A percentile compares a stretch with the other conserved stretches of the same genome.
Evolutionary conservation across 495 filamentous ascomycete genomes (phyloP).

Genomic region (Neurospora tetrasperma): DNA sequence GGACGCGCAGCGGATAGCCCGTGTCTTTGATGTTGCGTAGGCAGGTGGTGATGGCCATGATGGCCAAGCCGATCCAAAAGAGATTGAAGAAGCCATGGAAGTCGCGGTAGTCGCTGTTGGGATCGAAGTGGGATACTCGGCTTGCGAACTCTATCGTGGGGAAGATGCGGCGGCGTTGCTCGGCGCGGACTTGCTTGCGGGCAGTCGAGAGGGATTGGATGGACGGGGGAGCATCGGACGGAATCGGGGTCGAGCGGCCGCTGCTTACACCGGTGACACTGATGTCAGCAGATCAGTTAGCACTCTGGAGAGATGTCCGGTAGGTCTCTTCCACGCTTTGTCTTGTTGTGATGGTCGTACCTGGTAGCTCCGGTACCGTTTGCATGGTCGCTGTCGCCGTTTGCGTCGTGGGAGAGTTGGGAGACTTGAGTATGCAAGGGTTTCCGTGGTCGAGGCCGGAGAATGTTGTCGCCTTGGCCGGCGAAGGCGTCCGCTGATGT

Average conservation of each 20-base stretch:
- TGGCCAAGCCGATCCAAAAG: slow-evolving; percentile 92
- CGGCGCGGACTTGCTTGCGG: slow-evolving; percentile 74
- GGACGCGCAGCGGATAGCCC: slow-evolving; percentile 68
- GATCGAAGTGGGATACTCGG: slow-evolving; percentile 95
- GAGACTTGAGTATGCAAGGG: slow-evolving; percentile 32
- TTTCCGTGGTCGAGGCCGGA: slow-evolving; percentile 35
- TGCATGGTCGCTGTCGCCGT: background rate
- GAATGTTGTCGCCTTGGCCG: slow-evolving; percentile 20
- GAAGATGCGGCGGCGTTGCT: slow-evolving; percentile 74
- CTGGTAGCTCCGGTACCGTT: background rate
- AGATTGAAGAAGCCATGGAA: slow-evolving; percentile 96
- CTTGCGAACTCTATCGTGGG: slow-evolving; percentile 90
- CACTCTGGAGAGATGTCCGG: background rate
- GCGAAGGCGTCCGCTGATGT: slow-evolving; percentile 22
- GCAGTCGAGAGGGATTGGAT: slow-evolving; percentile 74
- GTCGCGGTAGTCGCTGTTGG: slow-evolving; percentile 79
- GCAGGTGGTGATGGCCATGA: slow-evolving; percentile 91
- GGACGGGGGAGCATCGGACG: slow-evolving; percentile 85
- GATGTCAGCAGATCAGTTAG: slow-evolving; percentile 3
- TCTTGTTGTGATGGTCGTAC: background rate
- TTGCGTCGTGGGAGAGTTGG: slow-evolving; percentile 25
- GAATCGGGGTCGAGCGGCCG: slow-evolving; percentile 79
- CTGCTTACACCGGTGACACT: slow-evolving; percentile 31
- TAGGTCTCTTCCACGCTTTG: background rate
- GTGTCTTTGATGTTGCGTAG: slow-evolving; percentile 92